phyloP scores from a whole-genome alignment of 2,329 filamentous ascomycete genomes.

The Penicillium janthinellum region DNA sequence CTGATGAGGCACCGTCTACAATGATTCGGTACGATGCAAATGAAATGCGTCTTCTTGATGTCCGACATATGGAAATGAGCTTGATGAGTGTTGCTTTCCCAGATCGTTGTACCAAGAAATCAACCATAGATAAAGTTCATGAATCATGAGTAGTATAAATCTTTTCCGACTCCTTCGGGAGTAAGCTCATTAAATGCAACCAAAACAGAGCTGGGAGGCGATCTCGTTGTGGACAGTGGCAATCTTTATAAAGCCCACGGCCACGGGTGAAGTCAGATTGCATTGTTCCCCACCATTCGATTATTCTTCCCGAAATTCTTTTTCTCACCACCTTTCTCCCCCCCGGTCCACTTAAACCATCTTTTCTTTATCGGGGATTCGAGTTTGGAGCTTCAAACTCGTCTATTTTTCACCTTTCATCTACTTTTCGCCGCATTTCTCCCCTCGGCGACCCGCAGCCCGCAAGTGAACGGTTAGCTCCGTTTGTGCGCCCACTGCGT shows the following conservation, averaged over 20 bases:
- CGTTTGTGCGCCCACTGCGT: constrained; percentile 30
- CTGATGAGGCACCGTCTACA: neutral
- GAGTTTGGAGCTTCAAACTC: constrained; percentile 11
- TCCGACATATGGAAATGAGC: neutral
- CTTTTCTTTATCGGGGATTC: constrained; percentile 27
- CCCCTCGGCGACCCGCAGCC: constrained; percentile 6
- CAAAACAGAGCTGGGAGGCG: neutral
- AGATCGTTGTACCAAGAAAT: neutral
- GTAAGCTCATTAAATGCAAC: too few species aligned
- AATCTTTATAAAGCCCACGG: constrained; percentile 12
- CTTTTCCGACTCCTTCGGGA: too few species aligned
- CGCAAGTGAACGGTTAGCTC: constrained; percentile 32
- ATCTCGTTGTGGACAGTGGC: constrained; percentile 8
- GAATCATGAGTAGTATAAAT: neutral
- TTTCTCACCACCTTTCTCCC: constrained; percentile 21
- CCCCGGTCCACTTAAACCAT: constrained; percentile 21
- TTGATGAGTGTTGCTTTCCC: too few species aligned
- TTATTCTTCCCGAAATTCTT: constrained; percentile 32
- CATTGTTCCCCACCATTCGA: constrained; percentile 24
- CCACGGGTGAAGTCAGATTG: constrained; percentile 22
- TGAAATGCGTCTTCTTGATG: neutral
- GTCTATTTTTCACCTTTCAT: constrained; percentile 5
- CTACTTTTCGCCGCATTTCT: constrained; percentile 8
- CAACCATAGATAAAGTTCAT: too few species aligned
- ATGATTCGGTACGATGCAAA: neutral